Evolutionary conservation across 2,329 filamentous ascomycete species (phyloP).

Genomic region (Stromatinia cepivora): DNA sequence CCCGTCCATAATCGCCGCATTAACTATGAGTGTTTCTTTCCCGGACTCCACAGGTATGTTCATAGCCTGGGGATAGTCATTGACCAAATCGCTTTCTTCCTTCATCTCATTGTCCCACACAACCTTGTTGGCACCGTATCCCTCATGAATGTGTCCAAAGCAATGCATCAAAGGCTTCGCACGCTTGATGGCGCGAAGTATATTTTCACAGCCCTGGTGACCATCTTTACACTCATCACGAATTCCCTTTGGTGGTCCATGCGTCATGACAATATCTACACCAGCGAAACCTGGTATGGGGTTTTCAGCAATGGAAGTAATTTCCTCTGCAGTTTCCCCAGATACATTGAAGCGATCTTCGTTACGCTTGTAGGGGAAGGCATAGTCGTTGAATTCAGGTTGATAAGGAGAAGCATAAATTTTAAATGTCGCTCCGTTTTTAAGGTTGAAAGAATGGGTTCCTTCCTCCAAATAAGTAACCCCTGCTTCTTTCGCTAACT

Average conservation of each 20-base stretch:
- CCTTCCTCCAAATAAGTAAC: constrained; percentile 42
- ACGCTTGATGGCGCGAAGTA: constrained; percentile 52
- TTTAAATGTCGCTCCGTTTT: constrained; percentile 37
- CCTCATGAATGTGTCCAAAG: constrained; percentile 64
- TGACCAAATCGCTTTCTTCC: constrained; percentile 35
- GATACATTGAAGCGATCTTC: constrained; percentile 38
- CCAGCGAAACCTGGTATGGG: constrained; percentile 45
- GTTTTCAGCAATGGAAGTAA: constrained; percentile 31
- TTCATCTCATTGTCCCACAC: constrained; percentile 44
- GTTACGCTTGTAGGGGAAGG: constrained; percentile 36
- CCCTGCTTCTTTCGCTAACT: constrained; percentile 32
- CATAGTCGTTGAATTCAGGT: constrained; percentile 37
- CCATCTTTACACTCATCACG: constrained; percentile 45
- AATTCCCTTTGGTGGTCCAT: constrained; percentile 55
- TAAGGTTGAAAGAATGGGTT: constrained; percentile 37
- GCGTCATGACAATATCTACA: constrained; percentile 59
- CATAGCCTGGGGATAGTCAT: constrained; percentile 42
- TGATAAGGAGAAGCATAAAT: constrained; percentile 42
- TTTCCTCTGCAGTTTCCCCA: constrained; percentile 24
- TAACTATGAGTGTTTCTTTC: constrained; percentile 58
- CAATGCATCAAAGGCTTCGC: constrained; percentile 55
- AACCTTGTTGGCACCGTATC: constrained; percentile 56
- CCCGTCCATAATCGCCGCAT: constrained; percentile 54
- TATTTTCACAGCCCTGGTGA: constrained; percentile 59
- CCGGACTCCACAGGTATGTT: constrained; percentile 41